A percentile compares a stretch with the other conserved stretches of the same genome.
These are phyloP conservation scores for Westerdykella ornata DNA, from an alignment of 2,329 filamentous ascomycete species.

Conservation along the genomic window DNA sequence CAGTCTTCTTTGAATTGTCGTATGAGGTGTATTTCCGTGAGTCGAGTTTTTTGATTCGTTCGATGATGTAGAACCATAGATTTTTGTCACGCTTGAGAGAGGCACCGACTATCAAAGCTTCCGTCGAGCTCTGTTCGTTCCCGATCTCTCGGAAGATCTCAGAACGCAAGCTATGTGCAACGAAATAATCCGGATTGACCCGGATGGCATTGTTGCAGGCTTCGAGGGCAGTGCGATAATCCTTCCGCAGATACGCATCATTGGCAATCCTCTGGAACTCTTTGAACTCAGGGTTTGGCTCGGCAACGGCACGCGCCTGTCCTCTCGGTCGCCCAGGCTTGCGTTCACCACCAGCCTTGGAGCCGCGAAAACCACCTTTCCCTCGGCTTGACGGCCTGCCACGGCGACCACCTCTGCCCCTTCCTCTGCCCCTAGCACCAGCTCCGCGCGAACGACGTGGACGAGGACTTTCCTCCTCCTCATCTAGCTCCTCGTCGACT, in stretches of 20 bases:
- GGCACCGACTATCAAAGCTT: slow-evolving; percentile 53
- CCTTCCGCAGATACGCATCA: slow-evolving; percentile 57
- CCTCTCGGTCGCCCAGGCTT: slow-evolving; percentile 26
- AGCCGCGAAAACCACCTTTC: slow-evolving; percentile 15
- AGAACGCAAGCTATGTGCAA: slow-evolving; percentile 54
- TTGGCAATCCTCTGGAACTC: slow-evolving; percentile 60
- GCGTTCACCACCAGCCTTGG: slow-evolving; percentile 10
- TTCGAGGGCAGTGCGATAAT: slow-evolving; percentile 47
- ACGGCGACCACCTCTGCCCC: slow-evolving; percentile 16
- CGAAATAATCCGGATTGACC: slow-evolving; percentile 56
- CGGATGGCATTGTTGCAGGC: slow-evolving; percentile 32
- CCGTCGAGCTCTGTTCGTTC: slow-evolving; percentile 51
- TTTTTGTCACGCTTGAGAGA: slow-evolving; percentile 50
- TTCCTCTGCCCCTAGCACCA: slow-evolving; percentile 1
- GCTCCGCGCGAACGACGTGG: slow-evolving; percentile 14
- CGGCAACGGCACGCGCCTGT: slow-evolving; percentile 51
- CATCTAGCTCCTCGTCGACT: slow-evolving; percentile 21
- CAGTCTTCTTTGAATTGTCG: slow-evolving; percentile 22
- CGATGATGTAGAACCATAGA: slow-evolving; percentile 54
- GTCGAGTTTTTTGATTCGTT: slow-evolving; percentile 46
- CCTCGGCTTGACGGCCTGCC: slow-evolving; percentile 22
- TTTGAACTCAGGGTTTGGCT: slow-evolving; percentile 66
- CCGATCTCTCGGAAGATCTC: slow-evolving; percentile 53
- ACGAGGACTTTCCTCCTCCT: slow-evolving; percentile 19
- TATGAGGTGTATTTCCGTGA: slow-evolving; percentile 24